A percentile compares a stretch with the other conserved stretches of the same genome.
Evolutionary conservation across 1,139 yeast species (phyloP).

Genomic region (Nadsonia starkeyi-henricii): DNA sequence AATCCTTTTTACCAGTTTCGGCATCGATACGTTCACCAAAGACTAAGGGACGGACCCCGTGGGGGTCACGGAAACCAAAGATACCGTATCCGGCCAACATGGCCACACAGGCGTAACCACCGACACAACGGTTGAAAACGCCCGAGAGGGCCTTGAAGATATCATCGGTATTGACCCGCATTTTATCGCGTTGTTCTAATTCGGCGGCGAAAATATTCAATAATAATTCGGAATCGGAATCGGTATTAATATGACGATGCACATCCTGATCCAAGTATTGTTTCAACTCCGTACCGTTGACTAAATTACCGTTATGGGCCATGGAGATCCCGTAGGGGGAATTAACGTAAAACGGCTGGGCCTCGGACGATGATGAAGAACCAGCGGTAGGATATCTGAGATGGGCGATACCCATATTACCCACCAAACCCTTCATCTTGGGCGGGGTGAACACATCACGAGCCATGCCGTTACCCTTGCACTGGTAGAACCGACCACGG

Average conservation of each 20-base stretch:
- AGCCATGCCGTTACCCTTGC: conserved; percentile 99
- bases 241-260: conserved; percentile 95
- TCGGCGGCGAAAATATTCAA: conserved; percentile 85
- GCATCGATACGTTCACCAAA: conserved; percentile 56
- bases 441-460: conserved; percentile 85
- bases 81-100: conserved; percentile 93
- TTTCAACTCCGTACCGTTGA: conserved; percentile 66
- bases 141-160: conserved; percentile 76
- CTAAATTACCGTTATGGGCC: conserved; percentile 90
- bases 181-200: conserved; percentile 80
- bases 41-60: conserved; percentile 86
- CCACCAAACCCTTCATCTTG: conserved; percentile 67
- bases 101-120: conserved; percentile 92
- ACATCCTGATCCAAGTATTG: conserved; percentile 81
- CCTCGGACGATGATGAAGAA: conserved; percentile 88
- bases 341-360: conserved; percentile 97
- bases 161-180: conserved; percentile 84
- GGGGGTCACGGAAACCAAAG: conserved; percentile 93
- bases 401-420: conserved; percentile 93
- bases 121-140: conserved; percentile 67
- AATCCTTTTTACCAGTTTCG: conserved; percentile 60
- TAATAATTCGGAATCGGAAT: conserved; percentile 84
- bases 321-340: conserved; percentile 87
- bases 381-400: conserved; percentile 97
- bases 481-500: conserved; percentile 86